Percentiles rank a stretch among this genome's conserved stretches.
phyloP scores from a whole-genome alignment of 805 yeast species.

The Helenozyma rhizophorensis region DNA sequence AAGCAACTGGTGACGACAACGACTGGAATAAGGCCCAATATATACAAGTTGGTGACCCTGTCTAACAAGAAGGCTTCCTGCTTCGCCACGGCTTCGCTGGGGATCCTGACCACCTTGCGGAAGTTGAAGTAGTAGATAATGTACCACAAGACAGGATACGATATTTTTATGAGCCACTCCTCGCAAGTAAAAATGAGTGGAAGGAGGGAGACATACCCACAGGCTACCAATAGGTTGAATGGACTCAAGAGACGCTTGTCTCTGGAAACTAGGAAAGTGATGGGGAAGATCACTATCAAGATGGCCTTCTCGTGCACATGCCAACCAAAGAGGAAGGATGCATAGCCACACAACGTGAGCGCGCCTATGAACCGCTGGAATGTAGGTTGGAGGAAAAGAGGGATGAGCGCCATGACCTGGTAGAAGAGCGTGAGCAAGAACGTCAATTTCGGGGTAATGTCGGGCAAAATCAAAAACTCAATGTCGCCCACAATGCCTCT shows the following conservation, averaged over 20 bases:
- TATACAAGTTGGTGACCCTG: slow-evolving; percentile 62
- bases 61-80: slow-evolving; percentile 47
- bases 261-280: slow-evolving; percentile 65
- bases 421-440: slow-evolving; percentile 79
- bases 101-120: slow-evolving; percentile 62
- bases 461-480: slow-evolving; percentile 73
- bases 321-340: slow-evolving; percentile 95
- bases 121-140: slow-evolving; percentile 69
- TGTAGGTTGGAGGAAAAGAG: slow-evolving; percentile 64
- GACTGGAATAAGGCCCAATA: slow-evolving; percentile 63
- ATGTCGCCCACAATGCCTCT: slow-evolving; percentile 93
- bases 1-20: slow-evolving; percentile 40
- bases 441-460: slow-evolving; percentile 72
- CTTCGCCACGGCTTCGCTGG: slow-evolving; percentile 20
- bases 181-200: slow-evolving; percentile 79
- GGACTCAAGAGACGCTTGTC: slow-evolving; percentile 71
- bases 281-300: slow-evolving; percentile 83
- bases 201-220: slow-evolving; percentile 85
- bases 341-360: slow-evolving; percentile 82
- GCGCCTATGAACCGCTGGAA: slow-evolving; percentile 79
- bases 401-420: slow-evolving; percentile 73
- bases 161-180: slow-evolving; percentile 72
- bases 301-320: slow-evolving; percentile 98
- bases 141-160: slow-evolving; percentile 83
- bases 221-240: slow-evolving; percentile 64